A percentile compares a stretch with the other conserved stretches of the same genome.
Evolutionary conservation across 305 asterid genomes (phyloP).

Genomic region (Solanum hybrid): DNA sequence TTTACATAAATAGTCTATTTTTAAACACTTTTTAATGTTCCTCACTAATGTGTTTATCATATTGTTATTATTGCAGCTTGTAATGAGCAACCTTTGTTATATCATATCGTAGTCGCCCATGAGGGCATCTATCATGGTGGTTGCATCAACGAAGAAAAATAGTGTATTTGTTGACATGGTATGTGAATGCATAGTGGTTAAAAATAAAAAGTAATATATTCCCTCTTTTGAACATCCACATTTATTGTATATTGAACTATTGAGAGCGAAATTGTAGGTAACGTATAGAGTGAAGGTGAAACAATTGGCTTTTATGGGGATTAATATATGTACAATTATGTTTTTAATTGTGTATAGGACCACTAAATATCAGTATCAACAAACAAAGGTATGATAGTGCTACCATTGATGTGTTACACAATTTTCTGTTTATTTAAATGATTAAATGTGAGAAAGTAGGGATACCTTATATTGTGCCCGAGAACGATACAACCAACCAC

Average conservation of each 20-base stretch:
- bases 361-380: conserved; percentile 71
- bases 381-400: conserved; percentile 46
- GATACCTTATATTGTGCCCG: not conserved
- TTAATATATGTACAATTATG: conserved; percentile 64
- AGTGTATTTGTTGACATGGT: conserved; percentile 45
- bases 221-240: not conserved
- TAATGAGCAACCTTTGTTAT: conserved; percentile 22
- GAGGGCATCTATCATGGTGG: conserved; percentile 57
- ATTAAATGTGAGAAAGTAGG: not conserved
- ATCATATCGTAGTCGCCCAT: conserved; percentile 24
- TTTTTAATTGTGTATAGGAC: conserved; percentile 56
- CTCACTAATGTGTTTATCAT: not conserved
- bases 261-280: conserved; percentile 39
- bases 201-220: not conserved
- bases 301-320: conserved; percentile 65
- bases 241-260: not conserved
- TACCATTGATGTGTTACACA: not conserved
- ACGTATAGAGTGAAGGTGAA: conserved; percentile 58
- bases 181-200: conserved; percentile 9
- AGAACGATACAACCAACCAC: not conserved
- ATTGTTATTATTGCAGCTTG: conserved; percentile 31
- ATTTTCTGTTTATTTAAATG: not conserved
- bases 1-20: not conserved
- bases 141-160: conserved; percentile 45
- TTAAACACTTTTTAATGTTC: not conserved